A percentile compares a stretch with the other conserved stretches of the same genome.
Conservation (phyloP, 257 asterid species). For the Linaria vulgaris region DNA sequence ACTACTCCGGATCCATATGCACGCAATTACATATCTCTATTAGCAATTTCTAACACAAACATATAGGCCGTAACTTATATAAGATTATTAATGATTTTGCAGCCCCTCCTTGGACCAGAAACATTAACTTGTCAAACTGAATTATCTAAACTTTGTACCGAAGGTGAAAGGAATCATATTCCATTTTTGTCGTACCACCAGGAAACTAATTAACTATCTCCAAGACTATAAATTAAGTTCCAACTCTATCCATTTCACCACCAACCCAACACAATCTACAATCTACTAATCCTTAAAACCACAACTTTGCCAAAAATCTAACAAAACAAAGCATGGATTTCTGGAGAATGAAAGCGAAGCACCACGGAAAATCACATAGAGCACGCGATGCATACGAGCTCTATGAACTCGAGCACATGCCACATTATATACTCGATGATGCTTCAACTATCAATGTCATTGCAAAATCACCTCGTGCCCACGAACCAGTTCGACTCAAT, state of each 20-base stretch:
- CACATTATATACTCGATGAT: background rate
- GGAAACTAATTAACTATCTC: too few relatives aligned
- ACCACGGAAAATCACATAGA: background rate
- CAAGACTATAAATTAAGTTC: background rate
- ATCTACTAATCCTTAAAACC: background rate
- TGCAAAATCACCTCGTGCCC: background rate
- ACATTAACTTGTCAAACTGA: background rate
- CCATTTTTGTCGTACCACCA: background rate
- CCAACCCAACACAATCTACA: background rate
- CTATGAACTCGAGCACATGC: constrained; percentile 22
- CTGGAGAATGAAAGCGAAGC: background rate
- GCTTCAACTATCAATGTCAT: constrained; percentile 9
- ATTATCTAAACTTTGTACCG: background rate
- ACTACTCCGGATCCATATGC: too few relatives aligned
- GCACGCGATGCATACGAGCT: constrained; percentile 17
- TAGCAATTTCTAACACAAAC: too few relatives aligned
- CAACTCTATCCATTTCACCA: background rate
- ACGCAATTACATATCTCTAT: too few relatives aligned
- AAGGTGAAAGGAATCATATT: background rate
- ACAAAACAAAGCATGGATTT: background rate
- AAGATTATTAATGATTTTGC: too few relatives aligned
- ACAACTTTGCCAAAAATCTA: background rate
- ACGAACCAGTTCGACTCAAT: too few relatives aligned
- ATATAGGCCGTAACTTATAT: too few relatives aligned
- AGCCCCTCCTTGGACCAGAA: too few relatives aligned